A percentile compares a stretch with the other conserved stretches of the same genome.
phyloP scores from a whole-genome alignment of 805 yeast genomes.

The Ogataea trehaloabstinens region DNA sequence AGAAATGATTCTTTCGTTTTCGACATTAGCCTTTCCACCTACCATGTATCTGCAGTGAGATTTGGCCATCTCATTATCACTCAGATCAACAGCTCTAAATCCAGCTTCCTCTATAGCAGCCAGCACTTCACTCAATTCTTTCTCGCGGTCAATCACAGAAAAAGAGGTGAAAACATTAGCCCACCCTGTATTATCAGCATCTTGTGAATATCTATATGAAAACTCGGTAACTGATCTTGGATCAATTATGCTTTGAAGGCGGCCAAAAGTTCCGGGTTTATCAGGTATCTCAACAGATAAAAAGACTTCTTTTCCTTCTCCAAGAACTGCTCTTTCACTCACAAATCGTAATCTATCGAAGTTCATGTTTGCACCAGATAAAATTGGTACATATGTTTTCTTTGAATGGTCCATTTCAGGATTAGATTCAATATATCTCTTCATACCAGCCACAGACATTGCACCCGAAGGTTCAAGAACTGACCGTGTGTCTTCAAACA shows the following conservation, averaged over 20 bases:
- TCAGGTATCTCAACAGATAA: slow-evolving; percentile 90
- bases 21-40: slow-evolving; percentile 79
- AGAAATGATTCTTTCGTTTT: slow-evolving; percentile 72
- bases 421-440: slow-evolving; percentile 67
- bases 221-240: slow-evolving; percentile 95
- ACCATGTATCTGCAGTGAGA: slow-evolving; percentile 94
- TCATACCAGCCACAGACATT: slow-evolving; percentile 90
- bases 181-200: slow-evolving; percentile 35
- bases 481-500: slow-evolving; percentile 92
- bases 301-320: slow-evolving; percentile 96
- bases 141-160: slow-evolving; percentile 70
- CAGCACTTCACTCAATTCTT: slow-evolving; percentile 67
- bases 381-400: slow-evolving; percentile 75
- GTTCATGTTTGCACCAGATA: slow-evolving; percentile 98
- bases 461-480: slow-evolving; percentile 98
- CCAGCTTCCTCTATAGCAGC: slow-evolving; percentile 59
- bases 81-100: slow-evolving; percentile 76
- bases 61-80: slow-evolving; percentile 93
- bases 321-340: slow-evolving; percentile 95
- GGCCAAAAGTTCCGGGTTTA: slow-evolving; percentile 82
- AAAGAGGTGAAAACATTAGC: slow-evolving; percentile 90
- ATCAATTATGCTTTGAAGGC: slow-evolving; percentile 70
- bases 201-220: slow-evolving; percentile 70
- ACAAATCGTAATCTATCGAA: slow-evolving; percentile 95
- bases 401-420: slow-evolving; percentile 69